Base-by-base conservation (phyloP, 2,329 filamentous ascomycete species). In the Penicillium sp. region DNA sequence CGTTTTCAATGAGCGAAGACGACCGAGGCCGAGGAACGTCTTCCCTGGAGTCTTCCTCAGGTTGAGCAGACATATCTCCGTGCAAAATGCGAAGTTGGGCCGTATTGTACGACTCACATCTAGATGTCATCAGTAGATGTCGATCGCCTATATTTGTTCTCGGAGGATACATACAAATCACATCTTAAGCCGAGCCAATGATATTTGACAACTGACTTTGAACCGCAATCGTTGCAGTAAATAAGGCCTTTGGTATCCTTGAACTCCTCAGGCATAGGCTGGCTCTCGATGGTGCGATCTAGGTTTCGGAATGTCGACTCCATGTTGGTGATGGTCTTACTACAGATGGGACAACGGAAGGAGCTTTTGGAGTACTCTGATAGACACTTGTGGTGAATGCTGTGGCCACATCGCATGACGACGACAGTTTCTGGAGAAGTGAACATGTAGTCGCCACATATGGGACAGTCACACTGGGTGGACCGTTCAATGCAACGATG, bases 181-280 rank as follows among this genome's bases (percentile, higher is more conserved):
- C 94, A 99, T 73, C 96, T 96, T 43, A 96, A 79, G 0, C 94
- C 94, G 5, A 97, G 79, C 91, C 94, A 99, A 74, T 99, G 94
- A 70, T 95, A 99, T 30, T 84, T 83, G 22, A 94, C 91, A 22
- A 89, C 88, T 58, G 88, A 92, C 70, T 91, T 92, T 12, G 89
- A 89, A 43, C 87, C 90, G 75, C 94, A 99, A 75, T 99, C 94
- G 71, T 99, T 97, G 75, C 94, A 99, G 59, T 92, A 85, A 47
- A 97, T 85, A 60, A 92, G 84, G 14, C 91, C 93, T 59, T 86
- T 86, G 5, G 90, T 91, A 65, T 91, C 85, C 58, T 79, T 81
- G 67, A 92, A 96, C 61, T 95, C 89, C 6, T 81, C 76, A 0
- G 94, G 94, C 91, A 99, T 97, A 1, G 94, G 94, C 70, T 99